A percentile compares a stretch with the other conserved stretches of the same genome.
phyloP scores from a whole-genome alignment of 805 yeast genomes.

The Candida khao-thaluensis region DNA sequence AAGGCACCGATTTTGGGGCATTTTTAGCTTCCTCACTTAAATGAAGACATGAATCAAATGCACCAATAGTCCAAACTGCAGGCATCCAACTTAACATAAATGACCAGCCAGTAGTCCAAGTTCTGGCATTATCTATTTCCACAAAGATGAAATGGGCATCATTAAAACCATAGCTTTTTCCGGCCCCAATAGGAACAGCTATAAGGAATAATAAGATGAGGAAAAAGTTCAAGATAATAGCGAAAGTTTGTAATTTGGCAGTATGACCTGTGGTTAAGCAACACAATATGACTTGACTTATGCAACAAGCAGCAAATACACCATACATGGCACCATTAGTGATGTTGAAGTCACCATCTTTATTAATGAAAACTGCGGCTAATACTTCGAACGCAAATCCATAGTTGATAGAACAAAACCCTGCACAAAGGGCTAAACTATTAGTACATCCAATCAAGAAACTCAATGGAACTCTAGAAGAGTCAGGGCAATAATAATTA shows the following conservation, averaged over 20 bases:
- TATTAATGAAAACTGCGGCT: slow-evolving; percentile 55
- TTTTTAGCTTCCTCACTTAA: slow-evolving; percentile 69
- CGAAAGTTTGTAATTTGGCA: slow-evolving; percentile 58
- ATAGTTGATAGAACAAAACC: slow-evolving; percentile 64
- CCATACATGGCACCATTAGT: slow-evolving; percentile 60
- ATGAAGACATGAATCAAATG: slow-evolving; percentile 71
- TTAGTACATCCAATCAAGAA: slow-evolving; percentile 67
- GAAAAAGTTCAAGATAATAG: slow-evolving; percentile 53
- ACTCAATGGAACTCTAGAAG: slow-evolving; percentile 50
- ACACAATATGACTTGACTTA: slow-evolving; percentile 52
- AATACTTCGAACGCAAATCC: slow-evolving; percentile 62
- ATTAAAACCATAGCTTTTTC: slow-evolving; percentile 22
- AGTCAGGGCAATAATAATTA: slow-evolving; percentile 61
- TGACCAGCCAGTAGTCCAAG: slow-evolving; percentile 45
- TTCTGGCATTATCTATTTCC: slow-evolving; percentile 46
- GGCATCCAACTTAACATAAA: slow-evolving; percentile 60
- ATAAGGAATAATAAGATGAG: slow-evolving; percentile 56
- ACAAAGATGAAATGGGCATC: slow-evolving; percentile 51
- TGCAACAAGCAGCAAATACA: slow-evolving; percentile 59
- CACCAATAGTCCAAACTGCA: slow-evolving; percentile 73
- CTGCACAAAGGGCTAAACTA: slow-evolving; percentile 64
- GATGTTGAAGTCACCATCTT: slow-evolving; percentile 54
- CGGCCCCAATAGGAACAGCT: slow-evolving; percentile 63
- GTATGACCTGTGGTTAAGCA: slow-evolving; percentile 55
- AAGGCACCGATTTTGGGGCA: slow-evolving; percentile 62